phyloP scores from a whole-genome alignment of 441 rosid genomes.

The Geranium incanum region DNA sequence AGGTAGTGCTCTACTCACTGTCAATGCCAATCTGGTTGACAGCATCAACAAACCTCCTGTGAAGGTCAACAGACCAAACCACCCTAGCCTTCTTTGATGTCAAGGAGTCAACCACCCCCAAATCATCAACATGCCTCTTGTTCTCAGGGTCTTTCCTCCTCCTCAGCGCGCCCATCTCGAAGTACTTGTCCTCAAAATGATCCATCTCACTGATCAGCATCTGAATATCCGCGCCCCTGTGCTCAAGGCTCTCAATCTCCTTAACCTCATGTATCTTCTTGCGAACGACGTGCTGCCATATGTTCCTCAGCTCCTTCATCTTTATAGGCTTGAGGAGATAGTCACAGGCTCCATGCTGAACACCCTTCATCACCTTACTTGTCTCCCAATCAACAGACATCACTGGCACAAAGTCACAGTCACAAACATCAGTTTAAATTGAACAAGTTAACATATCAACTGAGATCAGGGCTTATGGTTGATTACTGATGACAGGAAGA shows the following conservation, averaged over 20 bases:
- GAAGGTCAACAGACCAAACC: slow-evolving; percentile 10
- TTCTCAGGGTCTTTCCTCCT: slow-evolving; percentile 9
- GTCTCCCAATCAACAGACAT: slow-evolving; percentile 12
- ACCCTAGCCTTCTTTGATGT: slow-evolving; percentile 9
- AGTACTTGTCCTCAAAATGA: slow-evolving; percentile 6
- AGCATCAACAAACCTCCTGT: slow-evolving; percentile 10
- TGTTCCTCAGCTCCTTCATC: slow-evolving; percentile 6
- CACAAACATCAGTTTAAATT: not conserved
- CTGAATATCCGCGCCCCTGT: slow-evolving; percentile 6
- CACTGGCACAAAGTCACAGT: not conserved
- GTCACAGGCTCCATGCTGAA: slow-evolving; percentile 9
- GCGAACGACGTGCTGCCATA: slow-evolving; percentile 6
- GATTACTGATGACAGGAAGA: slow-evolving; percentile 5
- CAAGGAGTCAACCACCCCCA: slow-evolving; percentile 6
- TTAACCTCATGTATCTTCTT: slow-evolving; percentile 6
- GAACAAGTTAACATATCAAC: not conserved
- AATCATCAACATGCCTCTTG: slow-evolving; percentile 12
- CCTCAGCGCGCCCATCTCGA: slow-evolving; percentile 1
- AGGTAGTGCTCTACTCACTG: not conserved
- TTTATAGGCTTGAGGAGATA: slow-evolving; percentile 8
- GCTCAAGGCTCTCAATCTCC: slow-evolving; percentile 7
- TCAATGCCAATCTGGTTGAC: slow-evolving; percentile 11
- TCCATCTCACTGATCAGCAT: slow-evolving; percentile 4
- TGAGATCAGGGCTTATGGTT: not conserved
- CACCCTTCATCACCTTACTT: slow-evolving; percentile 5